Evolutionary conservation across 495 filamentous ascomycete genomes (phyloP).

Genomic region (Penicillium simplicissimum): DNA sequence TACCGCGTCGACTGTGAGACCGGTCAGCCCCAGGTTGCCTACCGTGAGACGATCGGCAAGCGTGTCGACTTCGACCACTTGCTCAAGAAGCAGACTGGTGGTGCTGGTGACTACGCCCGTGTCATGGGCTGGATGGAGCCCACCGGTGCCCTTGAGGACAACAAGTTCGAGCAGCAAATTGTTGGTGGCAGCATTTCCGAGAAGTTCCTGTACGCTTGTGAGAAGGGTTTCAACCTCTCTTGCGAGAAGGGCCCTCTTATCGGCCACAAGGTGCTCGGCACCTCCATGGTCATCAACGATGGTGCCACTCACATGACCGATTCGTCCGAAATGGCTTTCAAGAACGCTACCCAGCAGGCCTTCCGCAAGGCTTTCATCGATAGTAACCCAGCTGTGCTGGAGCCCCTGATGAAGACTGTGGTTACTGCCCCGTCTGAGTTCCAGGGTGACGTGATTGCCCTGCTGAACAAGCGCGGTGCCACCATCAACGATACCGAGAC

Average conservation of each 20-base stretch:
- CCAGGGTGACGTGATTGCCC: slow-evolving; percentile 91
- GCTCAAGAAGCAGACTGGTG: slow-evolving; percentile 94
- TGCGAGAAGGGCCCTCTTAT: slow-evolving; percentile 89
- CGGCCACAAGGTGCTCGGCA: slow-evolving; percentile 89
- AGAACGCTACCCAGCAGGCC: slow-evolving; percentile 90
- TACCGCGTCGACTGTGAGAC: slow-evolving; percentile 94
- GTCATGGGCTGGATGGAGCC: slow-evolving; percentile 94
- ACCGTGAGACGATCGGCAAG: slow-evolving; percentile 87
- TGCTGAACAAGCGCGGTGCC: slow-evolving; percentile 96
- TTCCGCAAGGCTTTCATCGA: slow-evolving; percentile 92
- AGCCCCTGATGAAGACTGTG: slow-evolving; percentile 97
- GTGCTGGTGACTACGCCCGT: slow-evolving; percentile 93
- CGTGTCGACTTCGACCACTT: slow-evolving; percentile 84
- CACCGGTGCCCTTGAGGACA: slow-evolving; percentile 66
- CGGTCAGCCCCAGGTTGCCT: slow-evolving; percentile 96
- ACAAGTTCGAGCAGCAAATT: slow-evolving; percentile 84
- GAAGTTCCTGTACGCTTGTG: slow-evolving; percentile 94
- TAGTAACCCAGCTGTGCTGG: slow-evolving; percentile 77
- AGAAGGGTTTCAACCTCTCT: slow-evolving; percentile 87
- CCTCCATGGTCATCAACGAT: slow-evolving; percentile 90
- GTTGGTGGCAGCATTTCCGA: slow-evolving; percentile 90
- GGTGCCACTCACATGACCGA: slow-evolving; percentile 98
- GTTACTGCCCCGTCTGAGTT: slow-evolving; percentile 96
- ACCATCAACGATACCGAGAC: slow-evolving; percentile 96
- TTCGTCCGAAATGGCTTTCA: slow-evolving; percentile 98